Conservation (phyloP, 2,329 filamentous ascomycete species). For the Colletotrichum neosansevieriae region DNA sequence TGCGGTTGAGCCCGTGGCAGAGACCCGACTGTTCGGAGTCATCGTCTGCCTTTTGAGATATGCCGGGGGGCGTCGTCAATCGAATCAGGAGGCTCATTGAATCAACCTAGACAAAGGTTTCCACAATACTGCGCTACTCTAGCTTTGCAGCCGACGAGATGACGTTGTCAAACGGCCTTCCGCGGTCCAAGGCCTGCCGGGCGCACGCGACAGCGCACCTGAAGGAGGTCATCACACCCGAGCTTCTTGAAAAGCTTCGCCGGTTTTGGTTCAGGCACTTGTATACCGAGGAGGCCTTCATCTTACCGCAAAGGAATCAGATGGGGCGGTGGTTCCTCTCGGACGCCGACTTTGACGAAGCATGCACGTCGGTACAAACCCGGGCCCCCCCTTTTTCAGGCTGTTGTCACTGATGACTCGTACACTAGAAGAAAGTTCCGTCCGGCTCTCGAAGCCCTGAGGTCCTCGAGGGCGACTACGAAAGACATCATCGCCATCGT, state of each 20-base stretch:
- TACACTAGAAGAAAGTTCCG: conserved; percentile 47
- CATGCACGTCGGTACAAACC: conserved; percentile 47
- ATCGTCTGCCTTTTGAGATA: conserved; percentile 6
- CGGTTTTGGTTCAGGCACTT: conserved; percentile 56
- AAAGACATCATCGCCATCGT: conserved; percentile 47
- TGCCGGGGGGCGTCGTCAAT: background rate
- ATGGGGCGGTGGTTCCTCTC: conserved; percentile 52
- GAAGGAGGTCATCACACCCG: conserved; percentile 45
- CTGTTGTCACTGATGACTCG: background rate
- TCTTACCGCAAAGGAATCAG: conserved; percentile 45
- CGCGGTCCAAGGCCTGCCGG: conserved; percentile 30
- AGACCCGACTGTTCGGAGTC: conserved; percentile 18
- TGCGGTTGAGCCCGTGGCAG: conserved; percentile 7
- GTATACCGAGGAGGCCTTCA: conserved; percentile 43
- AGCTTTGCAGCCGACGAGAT: conserved; percentile 18
- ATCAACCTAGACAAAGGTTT: background rate
- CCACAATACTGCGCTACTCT: background rate
- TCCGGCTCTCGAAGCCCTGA: conserved; percentile 51
- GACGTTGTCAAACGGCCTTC: conserved; percentile 19
- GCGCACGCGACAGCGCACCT: conserved; percentile 33
- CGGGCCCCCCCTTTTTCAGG: background rate
- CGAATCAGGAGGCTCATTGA: background rate
- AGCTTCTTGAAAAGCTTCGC: conserved; percentile 47
- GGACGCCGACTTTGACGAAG: conserved; percentile 50
- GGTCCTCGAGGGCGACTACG: conserved; percentile 44